Conservation (phyloP, 768 basidiomycete species). For the Tricholoma matsutake region DNA sequence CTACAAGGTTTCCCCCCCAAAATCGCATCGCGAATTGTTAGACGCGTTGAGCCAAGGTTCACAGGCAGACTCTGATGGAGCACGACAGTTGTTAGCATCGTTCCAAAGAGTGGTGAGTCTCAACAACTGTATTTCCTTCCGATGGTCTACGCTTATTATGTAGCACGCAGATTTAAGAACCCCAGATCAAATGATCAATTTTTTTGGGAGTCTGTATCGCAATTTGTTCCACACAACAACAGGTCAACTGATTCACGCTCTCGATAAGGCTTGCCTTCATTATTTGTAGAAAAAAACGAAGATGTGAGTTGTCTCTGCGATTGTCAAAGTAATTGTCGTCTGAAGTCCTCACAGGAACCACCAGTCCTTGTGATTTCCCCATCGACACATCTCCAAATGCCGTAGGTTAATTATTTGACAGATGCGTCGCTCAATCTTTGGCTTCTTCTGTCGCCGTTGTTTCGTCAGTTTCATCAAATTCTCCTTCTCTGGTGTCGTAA, state of each 20-base stretch:
- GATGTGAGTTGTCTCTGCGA: slow-evolving; percentile 37
- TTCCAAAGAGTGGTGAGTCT: slow-evolving; percentile 35
- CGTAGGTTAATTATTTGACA: slow-evolving; percentile 22
- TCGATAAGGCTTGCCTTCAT: slow-evolving; percentile 45
- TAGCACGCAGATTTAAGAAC: slow-evolving; percentile 51
- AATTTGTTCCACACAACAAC: background rate
- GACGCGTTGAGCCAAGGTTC: slow-evolving; percentile 44
- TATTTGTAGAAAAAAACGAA: slow-evolving; percentile 58
- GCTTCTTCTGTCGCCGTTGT: slow-evolving; percentile 77
- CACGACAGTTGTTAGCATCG: slow-evolving; percentile 42
- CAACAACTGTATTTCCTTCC: slow-evolving; percentile 1
- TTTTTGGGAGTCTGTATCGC: slow-evolving; percentile 47
- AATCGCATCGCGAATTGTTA: slow-evolving; percentile 49
- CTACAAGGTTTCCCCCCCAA: slow-evolving; percentile 60
- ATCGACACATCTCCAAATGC: background rate
- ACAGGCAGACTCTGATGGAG: slow-evolving; percentile 37
- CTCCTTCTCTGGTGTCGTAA: slow-evolving; percentile 68
- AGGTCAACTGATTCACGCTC: background rate
- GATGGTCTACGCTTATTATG: background rate
- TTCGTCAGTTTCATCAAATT: slow-evolving; percentile 73
- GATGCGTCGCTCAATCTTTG: slow-evolving; percentile 76
- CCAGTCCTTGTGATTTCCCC: slow-evolving; percentile 30
- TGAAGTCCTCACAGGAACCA: slow-evolving; percentile 21
- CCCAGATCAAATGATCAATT: slow-evolving; percentile 59
- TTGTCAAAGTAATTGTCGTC: background rate